These are phyloP conservation scores for Wickerhamomyces sp. DNA, from an alignment of 1,139 yeast genomes.

Conservation along the genomic window DNA sequence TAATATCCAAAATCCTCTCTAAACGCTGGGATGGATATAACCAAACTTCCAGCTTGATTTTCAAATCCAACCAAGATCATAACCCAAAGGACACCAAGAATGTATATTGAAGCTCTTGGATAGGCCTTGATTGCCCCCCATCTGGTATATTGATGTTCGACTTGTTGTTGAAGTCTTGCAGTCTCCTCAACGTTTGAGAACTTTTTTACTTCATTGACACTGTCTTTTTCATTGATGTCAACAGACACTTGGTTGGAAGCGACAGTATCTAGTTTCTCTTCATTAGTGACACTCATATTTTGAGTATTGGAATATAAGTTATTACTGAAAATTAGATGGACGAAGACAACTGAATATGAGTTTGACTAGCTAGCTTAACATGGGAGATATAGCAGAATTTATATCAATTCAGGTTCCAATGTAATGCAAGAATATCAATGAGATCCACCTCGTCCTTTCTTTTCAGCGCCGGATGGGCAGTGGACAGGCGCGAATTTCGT, in stretches of 20 bases:
- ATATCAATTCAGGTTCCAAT: too few relatives aligned
- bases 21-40: slow-evolving; percentile 25
- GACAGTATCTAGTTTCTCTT: not conserved
- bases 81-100: slow-evolving; percentile 9
- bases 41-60: slow-evolving; percentile 25
- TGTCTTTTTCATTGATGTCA: slow-evolving; percentile 1
- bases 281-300: not conserved
- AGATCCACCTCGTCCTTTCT: too few relatives aligned
- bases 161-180: slow-evolving; percentile 11
- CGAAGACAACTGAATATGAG: too few relatives aligned
- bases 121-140: slow-evolving; percentile 7
- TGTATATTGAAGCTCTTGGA: slow-evolving; percentile 4
- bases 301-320: too few relatives aligned
- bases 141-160: slow-evolving; percentile 8
- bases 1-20: slow-evolving; percentile 28
- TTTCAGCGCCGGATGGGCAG: too few relatives aligned
- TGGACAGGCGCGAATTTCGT: too few relatives aligned
- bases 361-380: too few relatives aligned
- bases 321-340: too few relatives aligned
- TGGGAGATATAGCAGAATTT: too few relatives aligned
- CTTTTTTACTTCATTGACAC: not conserved
- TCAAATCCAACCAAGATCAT: slow-evolving; percentile 19
- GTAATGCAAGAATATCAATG: too few relatives aligned
- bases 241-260: not conserved
- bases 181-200: slow-evolving; percentile 4